Evolutionary conservation across 1,139 yeast species (phyloP).

Genomic region (Scheffersomyces stambukii): DNA sequence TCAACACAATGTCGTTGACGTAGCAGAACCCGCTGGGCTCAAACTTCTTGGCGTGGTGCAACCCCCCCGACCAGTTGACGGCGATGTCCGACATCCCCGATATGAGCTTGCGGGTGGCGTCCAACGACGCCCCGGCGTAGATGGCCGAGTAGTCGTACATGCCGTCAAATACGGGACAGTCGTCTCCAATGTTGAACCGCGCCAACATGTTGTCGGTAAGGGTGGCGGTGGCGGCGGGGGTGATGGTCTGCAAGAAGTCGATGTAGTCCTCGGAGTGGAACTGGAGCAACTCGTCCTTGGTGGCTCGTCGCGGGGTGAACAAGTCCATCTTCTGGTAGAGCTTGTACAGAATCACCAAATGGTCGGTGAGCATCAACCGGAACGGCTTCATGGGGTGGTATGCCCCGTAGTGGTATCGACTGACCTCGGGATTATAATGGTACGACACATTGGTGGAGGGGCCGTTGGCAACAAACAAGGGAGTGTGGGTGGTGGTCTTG

Average conservation of each 20-base stretch:
- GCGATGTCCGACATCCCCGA: conserved; percentile 91
- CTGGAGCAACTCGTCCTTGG: conserved; percentile 67
- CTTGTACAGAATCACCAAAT: conserved; percentile 79
- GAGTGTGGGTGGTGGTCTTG: conserved; percentile 55
- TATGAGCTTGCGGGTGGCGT: conserved; percentile 82
- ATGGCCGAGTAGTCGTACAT: conserved; percentile 82
- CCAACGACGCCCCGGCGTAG: conserved; percentile 90
- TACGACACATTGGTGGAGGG: conserved; percentile 63
- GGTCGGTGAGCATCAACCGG: conserved; percentile 89
- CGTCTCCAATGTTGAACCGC: conserved; percentile 92
- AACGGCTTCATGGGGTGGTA: conserved; percentile 99
- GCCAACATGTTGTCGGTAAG: conserved; percentile 53
- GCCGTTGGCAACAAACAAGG: conserved; percentile 48
- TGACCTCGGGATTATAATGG: conserved; percentile 81
- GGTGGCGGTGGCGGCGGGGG: conserved; percentile 73
- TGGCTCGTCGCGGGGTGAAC: conserved; percentile 78
- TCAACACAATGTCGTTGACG: conserved; percentile 88
- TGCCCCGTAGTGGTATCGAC: conserved; percentile 84
- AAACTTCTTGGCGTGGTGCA: conserved; percentile 93
- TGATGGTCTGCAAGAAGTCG: conserved; percentile 70
- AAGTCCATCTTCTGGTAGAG: conserved; percentile 88
- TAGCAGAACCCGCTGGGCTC: conserved; percentile 96
- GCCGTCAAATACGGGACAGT: conserved; percentile 97
- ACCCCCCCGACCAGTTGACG: conserved; percentile 95
- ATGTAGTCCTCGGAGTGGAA: conserved; percentile 90